Percentiles rank a stretch among this genome's conserved stretches.
Evolutionary conservation across 2,329 filamentous ascomycete genomes (phyloP).

Genomic region (Sclerotiophoma versabilis): DNA sequence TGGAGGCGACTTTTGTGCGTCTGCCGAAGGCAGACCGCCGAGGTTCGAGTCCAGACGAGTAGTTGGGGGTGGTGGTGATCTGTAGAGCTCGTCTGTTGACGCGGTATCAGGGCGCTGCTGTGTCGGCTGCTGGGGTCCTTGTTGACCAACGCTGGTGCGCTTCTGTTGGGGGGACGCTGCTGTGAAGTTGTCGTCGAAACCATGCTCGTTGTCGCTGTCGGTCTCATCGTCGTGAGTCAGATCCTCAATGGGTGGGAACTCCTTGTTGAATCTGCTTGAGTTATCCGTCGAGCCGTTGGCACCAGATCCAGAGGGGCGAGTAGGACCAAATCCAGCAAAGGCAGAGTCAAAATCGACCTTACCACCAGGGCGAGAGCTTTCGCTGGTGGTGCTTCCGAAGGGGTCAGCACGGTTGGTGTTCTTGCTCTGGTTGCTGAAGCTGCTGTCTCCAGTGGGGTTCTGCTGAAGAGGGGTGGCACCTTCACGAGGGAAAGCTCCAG

Average conservation of each 20-base stretch:
- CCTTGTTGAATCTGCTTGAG: conserved; percentile 67
- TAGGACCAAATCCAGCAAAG: conserved; percentile 74
- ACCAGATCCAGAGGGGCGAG: conserved; percentile 58
- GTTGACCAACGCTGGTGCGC: conserved; percentile 35
- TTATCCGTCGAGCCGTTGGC: conserved; percentile 39
- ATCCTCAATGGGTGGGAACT: conserved; percentile 94
- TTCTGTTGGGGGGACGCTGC: conserved; percentile 60
- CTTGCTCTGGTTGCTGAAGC: conserved; percentile 56
- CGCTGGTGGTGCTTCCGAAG: conserved; percentile 43
- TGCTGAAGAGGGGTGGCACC: conserved; percentile 54
- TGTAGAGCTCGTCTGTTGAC: conserved; percentile 42
- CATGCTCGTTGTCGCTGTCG: conserved; percentile 70
- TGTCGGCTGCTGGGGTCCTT: conserved; percentile 31
- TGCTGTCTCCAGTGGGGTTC: conserved; percentile 57
- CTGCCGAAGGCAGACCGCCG: conserved; percentile 58
- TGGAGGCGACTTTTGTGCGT: conserved; percentile 66
- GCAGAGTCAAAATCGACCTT: conserved; percentile 87
- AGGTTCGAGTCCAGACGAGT: conserved; percentile 46
- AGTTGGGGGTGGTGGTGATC: conserved; percentile 40
- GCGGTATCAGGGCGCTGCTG: conserved; percentile 39
- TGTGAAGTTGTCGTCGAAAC: conserved; percentile 93
- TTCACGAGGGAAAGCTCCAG: conserved; percentile 58
- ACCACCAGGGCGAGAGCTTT: conserved; percentile 51
- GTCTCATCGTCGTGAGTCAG: conserved; percentile 84
- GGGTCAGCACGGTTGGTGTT: conserved; percentile 53